Evolutionary conservation across 2,329 filamentous ascomycete species (phyloP).

Genomic region (Phialophora verrucosa): DNA sequence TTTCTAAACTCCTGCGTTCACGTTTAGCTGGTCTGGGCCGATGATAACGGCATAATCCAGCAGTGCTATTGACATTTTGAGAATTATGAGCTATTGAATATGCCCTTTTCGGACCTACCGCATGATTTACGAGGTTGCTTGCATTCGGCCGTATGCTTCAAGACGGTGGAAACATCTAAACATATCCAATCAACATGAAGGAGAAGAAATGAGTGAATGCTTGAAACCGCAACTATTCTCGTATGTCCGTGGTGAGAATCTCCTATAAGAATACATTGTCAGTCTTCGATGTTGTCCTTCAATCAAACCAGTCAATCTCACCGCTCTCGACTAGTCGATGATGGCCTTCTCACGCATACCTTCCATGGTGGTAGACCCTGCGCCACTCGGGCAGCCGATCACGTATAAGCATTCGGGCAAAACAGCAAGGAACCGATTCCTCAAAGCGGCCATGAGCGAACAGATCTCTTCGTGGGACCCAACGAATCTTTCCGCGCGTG

Average conservation of each 20-base stretch:
- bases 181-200: background rate
- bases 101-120: background rate
- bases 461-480: constrained; percentile 66
- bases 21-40: background rate
- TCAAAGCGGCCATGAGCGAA: constrained; percentile 73
- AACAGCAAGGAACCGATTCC: constrained; percentile 66
- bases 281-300: constrained; percentile 8
- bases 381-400: background rate
- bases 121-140: background rate
- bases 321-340: constrained; percentile 5
- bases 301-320: background rate
- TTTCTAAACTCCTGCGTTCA: background rate
- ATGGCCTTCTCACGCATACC: constrained; percentile 11
- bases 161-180: background rate
- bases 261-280: constrained; percentile 4
- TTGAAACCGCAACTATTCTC: background rate
- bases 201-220: background rate
- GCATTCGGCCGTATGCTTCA: background rate
- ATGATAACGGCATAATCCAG: background rate
- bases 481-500: constrained; percentile 58
- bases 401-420: constrained; percentile 48
- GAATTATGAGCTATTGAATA: background rate
- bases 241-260: background rate
- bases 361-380: constrained; percentile 4
- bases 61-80: background rate